A percentile compares a stretch with the other conserved stretches of the same genome.
Evolutionary conservation across 495 filamentous ascomycete species (phyloP).

Genomic region (Xylaria sp.): DNA sequence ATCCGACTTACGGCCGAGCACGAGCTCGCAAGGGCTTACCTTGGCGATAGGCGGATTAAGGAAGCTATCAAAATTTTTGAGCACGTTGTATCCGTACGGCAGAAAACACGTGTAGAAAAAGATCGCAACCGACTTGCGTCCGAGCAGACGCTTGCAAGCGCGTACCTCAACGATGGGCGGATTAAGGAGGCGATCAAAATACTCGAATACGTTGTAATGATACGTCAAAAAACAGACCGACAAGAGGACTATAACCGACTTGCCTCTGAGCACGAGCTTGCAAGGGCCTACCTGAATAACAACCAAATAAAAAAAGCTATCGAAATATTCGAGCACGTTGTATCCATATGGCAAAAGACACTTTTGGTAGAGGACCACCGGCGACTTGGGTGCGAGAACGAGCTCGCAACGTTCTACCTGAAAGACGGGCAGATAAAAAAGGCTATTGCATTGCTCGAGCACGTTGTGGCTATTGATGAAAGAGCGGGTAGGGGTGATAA

Average conservation of each 20-base stretch:
- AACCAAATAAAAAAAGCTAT: constrained; percentile 37
- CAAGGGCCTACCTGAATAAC: constrained; percentile 37
- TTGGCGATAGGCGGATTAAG: constrained; percentile 32
- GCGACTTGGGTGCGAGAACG: constrained; percentile 38
- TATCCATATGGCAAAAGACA: too few species aligned
- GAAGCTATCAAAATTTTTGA: constrained; percentile 38
- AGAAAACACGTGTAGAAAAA: too few species aligned
- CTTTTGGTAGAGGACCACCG: constrained; percentile 41
- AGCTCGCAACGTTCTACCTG: constrained; percentile 43
- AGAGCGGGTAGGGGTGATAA: neutral
- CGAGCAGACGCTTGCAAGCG: constrained; percentile 40
- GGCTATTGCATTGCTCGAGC: constrained; percentile 36
- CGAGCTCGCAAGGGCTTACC: constrained; percentile 42
- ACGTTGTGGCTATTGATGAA: neutral
- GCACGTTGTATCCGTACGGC: constrained; percentile 45
- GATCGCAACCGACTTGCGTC: constrained; percentile 37
- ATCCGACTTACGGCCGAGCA: too few species aligned
- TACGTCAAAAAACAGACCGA: too few species aligned
- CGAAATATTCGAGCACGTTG: constrained; percentile 43
- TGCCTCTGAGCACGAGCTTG: constrained; percentile 41
- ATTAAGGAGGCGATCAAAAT: constrained; percentile 34
- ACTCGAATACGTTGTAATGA: constrained; percentile 41
- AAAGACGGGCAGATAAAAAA: constrained; percentile 34
- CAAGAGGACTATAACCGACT: too few species aligned
- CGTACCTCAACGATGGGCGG: constrained; percentile 38